Evolutionary conservation across 2,329 filamentous ascomycete species (phyloP), one percentile per base, ranked within the genome.

Genomic region (Alternaria sp.): DNA sequence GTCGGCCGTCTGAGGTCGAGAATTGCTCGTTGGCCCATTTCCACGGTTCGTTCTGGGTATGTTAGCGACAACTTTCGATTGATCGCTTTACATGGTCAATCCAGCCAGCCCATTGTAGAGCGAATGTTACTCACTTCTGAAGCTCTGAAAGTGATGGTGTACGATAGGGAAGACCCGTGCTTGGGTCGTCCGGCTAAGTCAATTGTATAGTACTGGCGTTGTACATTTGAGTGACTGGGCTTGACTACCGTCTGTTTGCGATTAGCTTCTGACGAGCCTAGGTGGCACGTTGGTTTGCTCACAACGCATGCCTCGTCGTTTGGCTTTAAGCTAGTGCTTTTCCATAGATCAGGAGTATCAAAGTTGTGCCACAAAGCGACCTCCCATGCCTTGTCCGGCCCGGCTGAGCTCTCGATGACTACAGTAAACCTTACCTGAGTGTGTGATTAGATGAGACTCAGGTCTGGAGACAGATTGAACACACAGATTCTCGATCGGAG

Each of bases 331-430:
- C 82, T 81, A 18, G 87, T 82, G 21, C 74, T 90, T 86, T 75
- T 82, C 87, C 84, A 94, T 82, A 79, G 80, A 64, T 88, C 86
- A 84, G 68, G 84, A 37, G 77, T 83, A 25, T 81, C 76, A 55
- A 87, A 86, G 70, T 91, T 89, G 66, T 92, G 88, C 92, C 93
- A 97, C 8, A 96, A 80, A 15, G 87, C 87, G 30, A 93, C 87
- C 70, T 96, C 87, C 90, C 92, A 96, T 20, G 84, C 73, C 64
- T 86, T 81, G 8, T 84, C 83, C 50, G 86, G 85, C 37, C 82
- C 83, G 21, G 78, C 79, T 44, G 87, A 87, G 45, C 90, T 87
- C 70, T 94, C 89, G 30, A 97, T 84, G 12, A 94, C 79, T 7
- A 91, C 89, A 0, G 87, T 89, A 69, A 97, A 90, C 1, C 78